Evolutionary conservation across 805 yeast genomes (phyloP), one percentile per base, ranked within the genome.

Genomic region (Candida fluviatilis): DNA sequence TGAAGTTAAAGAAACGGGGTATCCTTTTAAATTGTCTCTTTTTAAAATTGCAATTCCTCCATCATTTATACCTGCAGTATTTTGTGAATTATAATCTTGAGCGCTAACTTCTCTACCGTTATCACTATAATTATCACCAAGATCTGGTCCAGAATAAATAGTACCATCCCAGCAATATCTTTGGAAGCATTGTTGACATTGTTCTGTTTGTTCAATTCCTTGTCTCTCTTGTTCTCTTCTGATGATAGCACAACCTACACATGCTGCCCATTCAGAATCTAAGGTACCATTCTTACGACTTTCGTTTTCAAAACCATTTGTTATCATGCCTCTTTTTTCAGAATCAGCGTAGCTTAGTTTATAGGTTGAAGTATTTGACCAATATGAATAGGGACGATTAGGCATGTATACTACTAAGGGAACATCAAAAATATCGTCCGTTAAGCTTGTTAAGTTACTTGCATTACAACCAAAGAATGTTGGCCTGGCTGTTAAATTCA

Each of bases 391-490:
- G 23, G 84, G 82, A 36, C 77, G 55, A 55, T 85, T 85, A 36
- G 91, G 87, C 40, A 76, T 66, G 51, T 82, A 85, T 17, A 84
- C 76, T 29, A 85, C 71, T 39, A 84, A 64, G 2, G 93, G 93
- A 16, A 88, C 88, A 25, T 38, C 37, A n/a, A 31, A 24, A 15
- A 14, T 16, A 31, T 31, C 11, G 11, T 12, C 27, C 6, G 35
- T 18, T 26, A 34, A 34, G 23, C 26, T 19, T 18, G 84, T 78
- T 51, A 78, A 60, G 52, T 81, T 80, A 1, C 59, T 47, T 4
- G 83, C 69, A 49, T 82, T 70, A 58, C 95, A 84, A 28, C 95
- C 95, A 55, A 84, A 85, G 64, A 84, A 84, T 1, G 80, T 70
- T 34, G 93, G 93, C 42, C 62, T 70, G 12, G 79, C 67, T 13